Percentiles rank a stretch among this genome's conserved stretches.
These are phyloP conservation scores for Endoconidiophora laricicola DNA, from an alignment of 2,329 filamentous ascomycete genomes.

Conservation along the genomic window DNA sequence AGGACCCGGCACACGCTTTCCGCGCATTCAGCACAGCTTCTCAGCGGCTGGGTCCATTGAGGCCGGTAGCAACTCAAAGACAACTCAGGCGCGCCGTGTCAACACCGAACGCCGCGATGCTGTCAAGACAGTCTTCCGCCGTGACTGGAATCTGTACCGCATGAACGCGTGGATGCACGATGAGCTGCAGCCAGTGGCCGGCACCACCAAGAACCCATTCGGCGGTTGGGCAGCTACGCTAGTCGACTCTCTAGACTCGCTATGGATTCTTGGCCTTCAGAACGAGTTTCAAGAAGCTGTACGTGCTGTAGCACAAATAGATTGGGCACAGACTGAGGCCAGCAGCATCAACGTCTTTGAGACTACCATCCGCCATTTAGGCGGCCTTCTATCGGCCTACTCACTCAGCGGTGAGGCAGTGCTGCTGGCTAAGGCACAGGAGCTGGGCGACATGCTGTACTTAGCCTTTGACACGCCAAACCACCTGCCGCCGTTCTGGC, in stretches of 20 bases:
- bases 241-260: constrained; percentile 42
- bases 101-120: constrained; percentile 20
- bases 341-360: constrained; percentile 35
- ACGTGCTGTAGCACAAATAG: constrained; percentile 28
- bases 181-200: constrained; percentile 33
- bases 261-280: constrained; percentile 43
- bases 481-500: constrained; percentile 29
- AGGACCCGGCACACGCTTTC: constrained; percentile 17
- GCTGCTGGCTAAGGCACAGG: constrained; percentile 32
- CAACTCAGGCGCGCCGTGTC: neutral
- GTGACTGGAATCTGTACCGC: constrained; percentile 34
- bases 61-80: neutral
- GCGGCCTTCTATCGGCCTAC: constrained; percentile 34
- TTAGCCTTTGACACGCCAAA: constrained; percentile 38
- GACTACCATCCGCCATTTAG: constrained; percentile 37
- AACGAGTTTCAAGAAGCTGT: constrained; percentile 40
- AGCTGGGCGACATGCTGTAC: constrained; percentile 38
- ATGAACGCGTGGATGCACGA: constrained; percentile 35
- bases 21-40: constrained; percentile 24
- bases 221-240: constrained; percentile 42
- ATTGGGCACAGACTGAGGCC: constrained; percentile 31
- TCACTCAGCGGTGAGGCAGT: constrained; percentile 29
- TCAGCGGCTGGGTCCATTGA: constrained; percentile 16
- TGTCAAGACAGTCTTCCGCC: constrained; percentile 27
- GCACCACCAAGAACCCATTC: constrained; percentile 29